Evolutionary conservation across 805 yeast genomes (phyloP), one percentile per base, ranked within the genome.

Genomic region (Saturnispora galanensis): DNA sequence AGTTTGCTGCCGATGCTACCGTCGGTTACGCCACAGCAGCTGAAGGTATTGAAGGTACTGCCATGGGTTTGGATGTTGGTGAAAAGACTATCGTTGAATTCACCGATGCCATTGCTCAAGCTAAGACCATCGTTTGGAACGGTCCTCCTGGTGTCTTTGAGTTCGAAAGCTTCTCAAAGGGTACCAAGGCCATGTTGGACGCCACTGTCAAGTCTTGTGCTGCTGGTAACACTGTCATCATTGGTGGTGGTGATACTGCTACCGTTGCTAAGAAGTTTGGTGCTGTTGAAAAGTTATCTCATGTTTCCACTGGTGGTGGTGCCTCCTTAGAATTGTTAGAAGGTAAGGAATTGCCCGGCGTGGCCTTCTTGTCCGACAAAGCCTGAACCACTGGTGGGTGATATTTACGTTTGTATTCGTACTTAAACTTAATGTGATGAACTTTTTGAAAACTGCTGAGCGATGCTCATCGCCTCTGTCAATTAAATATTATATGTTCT

Each of bases 71-170:
- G 63, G 98, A 93, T 70, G 79, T 80, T 60, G 98, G 98, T 71
- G 89, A 88, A 71, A 81, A 85, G 74, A 77, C 95, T 51, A 74
- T 78, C 61, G 76, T 79, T 68, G 75, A 84, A 57, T 93, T 84
- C 66, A 77, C 81, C 55, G 80, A 72, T 55, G 81, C 96, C 53
- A 86, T 93, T 58, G 83, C 84, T 54, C 76, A 82, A 70, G 94
- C 98, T 58, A 88, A 90, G 81, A 93, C 98, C 62, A 90, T 93
- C 61, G 93, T 93, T 66, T 93, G 98, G 98, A 93, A 93, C 76
- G 98, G 98, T 68, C 98, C 98, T 54, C 97, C 98, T 70, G 98
- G 98, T 77, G 98, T 93, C 59, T 93, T 93, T 67, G 98, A 93
- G 76, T 93, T 93, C 63, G 96, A 86, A 57, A 76, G 76, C 62